phyloP scores from a whole-genome alignment of 176 grass and related monocot species.

The Miscanthus lutarioriparius region DNA sequence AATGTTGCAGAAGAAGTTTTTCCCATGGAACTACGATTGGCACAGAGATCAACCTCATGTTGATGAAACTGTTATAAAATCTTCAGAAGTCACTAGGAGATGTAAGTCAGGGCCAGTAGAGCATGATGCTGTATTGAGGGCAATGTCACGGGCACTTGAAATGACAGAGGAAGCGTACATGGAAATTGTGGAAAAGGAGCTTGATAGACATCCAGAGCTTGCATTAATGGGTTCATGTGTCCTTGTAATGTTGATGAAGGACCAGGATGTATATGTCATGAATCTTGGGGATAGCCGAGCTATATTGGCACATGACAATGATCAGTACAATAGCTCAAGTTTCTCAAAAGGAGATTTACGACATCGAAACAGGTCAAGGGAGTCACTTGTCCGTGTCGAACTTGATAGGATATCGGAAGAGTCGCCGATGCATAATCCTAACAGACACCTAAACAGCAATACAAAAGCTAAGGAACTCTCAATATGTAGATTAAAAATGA shows the following conservation, averaged over 20 bases:
- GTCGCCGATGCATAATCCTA: conserved; percentile 82
- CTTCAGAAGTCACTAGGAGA: conserved; percentile 57
- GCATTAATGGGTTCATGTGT: conserved; percentile 89
- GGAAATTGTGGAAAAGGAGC: conserved; percentile 78
- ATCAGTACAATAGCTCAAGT: conserved; percentile 50
- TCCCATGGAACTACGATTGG: conserved; percentile 93
- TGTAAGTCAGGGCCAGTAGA: conserved; percentile 88
- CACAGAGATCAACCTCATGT: conserved; percentile 73
- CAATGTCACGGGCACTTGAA: conserved; percentile 81
- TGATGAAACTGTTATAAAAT: conserved; percentile 50
- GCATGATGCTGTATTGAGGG: conserved; percentile 77
- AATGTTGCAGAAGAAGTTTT: conserved; percentile 72
- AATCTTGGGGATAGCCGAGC: conserved; percentile 89
- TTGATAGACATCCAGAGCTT: conserved; percentile 81
- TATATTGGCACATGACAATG: conserved; percentile 84
- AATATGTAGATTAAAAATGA: conserved; percentile 79
- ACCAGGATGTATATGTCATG: conserved; percentile 96
- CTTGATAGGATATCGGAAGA: conserved; percentile 93
- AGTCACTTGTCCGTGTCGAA: conserved; percentile 75
- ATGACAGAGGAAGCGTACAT: conserved; percentile 83
- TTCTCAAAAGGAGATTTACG: conserved; percentile 55
- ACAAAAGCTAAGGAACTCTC: conserved; percentile 70
- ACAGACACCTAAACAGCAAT: conserved; percentile 48
- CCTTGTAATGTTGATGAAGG: conserved; percentile 97
- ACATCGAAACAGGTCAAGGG: conserved; percentile 66